A percentile compares a stretch with the other conserved stretches of the same genome.
Evolutionary conservation across 768 basidiomycete species (phyloP).

Genomic region (Lactarius quietus): DNA sequence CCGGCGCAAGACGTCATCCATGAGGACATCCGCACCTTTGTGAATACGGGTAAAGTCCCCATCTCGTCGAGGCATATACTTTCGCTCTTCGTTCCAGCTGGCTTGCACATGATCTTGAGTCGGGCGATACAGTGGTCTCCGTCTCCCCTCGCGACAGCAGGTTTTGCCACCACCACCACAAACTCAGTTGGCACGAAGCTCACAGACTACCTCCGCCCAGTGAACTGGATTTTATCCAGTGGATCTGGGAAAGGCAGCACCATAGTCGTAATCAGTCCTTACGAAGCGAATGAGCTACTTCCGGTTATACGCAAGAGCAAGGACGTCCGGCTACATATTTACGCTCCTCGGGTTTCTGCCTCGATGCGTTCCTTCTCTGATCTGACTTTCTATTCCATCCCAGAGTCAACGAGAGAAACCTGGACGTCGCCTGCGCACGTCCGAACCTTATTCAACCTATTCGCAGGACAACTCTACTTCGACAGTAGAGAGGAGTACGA

Average conservation of each 20-base stretch:
- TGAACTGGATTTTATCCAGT: conserved; percentile 20
- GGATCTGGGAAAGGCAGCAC: conserved; percentile 5
- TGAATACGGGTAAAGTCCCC: conserved; percentile 8
- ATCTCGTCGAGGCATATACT: not conserved
- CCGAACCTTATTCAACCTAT: conserved; percentile 9
- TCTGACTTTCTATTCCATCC: conserved; percentile 11
- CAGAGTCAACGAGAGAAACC: not conserved
- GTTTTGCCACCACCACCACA: conserved; percentile 10
- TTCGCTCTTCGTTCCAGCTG: conserved; percentile 2
- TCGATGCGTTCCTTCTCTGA: conserved; percentile 18
- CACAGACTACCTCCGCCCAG: conserved; percentile 19
- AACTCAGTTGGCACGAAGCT: not conserved
- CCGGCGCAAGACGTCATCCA: conserved; percentile 3
- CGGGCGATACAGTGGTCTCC: conserved; percentile 3
- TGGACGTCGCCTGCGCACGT: conserved; percentile 13
- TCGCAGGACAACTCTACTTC: conserved; percentile 22
- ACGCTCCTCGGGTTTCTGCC: conserved; percentile 10
- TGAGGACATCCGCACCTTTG: conserved; percentile 10
- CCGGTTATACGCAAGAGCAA: conserved; percentile 16
- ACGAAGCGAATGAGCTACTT: conserved; percentile 20
- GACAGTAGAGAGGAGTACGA: conserved; percentile 19
- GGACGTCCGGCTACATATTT: conserved; percentile 16
- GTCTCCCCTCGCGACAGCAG: conserved; percentile 11
- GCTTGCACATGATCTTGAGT: not conserved
- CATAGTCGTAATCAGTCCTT: conserved; percentile 15